Percentiles rank a stretch among this genome's conserved stretches.
These are phyloP conservation scores for Populus hybrid DNA, from an alignment of 441 rosid species.

Conservation along the genomic window DNA sequence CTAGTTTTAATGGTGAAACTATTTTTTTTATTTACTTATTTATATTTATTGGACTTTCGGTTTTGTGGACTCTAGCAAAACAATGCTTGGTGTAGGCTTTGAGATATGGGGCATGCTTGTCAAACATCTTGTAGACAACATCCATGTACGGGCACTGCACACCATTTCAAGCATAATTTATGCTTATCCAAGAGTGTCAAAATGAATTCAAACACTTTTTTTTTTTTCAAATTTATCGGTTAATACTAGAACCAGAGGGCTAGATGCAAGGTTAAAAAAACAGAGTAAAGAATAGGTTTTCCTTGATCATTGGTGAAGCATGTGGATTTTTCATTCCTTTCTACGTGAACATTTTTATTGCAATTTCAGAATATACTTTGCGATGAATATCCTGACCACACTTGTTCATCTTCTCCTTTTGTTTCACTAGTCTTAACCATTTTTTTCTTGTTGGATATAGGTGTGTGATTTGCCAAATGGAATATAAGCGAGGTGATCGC, in stretches of 20 bases:
- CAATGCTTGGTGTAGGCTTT: background rate
- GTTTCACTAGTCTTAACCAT: slow-evolving; percentile 10
- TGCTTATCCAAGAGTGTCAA: background rate
- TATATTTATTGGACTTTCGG: too few relatives aligned
- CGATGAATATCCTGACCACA: background rate
- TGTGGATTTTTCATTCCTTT: too few relatives aligned
- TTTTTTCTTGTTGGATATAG: slow-evolving; percentile 30
- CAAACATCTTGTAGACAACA: background rate
- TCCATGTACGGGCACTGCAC: background rate
- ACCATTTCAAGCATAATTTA: background rate
- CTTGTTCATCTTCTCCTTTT: background rate
- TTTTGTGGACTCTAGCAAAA: too few relatives aligned
- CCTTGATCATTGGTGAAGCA: too few relatives aligned
- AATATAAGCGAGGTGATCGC: slow-evolving; percentile 63
- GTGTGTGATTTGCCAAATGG: slow-evolving; percentile 87
- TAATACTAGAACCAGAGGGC: too few relatives aligned
- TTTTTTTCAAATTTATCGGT: background rate
- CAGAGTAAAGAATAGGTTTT: too few relatives aligned
- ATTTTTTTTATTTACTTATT: too few relatives aligned
- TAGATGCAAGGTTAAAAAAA: background rate
- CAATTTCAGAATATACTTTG: too few relatives aligned
- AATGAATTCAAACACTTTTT: background rate
- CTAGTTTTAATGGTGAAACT: too few relatives aligned
- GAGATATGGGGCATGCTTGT: background rate
- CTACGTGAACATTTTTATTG: too few relatives aligned